These are phyloP conservation scores for Tubosaeta sp. DNA, from an alignment of 768 basidiomycete species.

Conservation along the genomic window DNA sequence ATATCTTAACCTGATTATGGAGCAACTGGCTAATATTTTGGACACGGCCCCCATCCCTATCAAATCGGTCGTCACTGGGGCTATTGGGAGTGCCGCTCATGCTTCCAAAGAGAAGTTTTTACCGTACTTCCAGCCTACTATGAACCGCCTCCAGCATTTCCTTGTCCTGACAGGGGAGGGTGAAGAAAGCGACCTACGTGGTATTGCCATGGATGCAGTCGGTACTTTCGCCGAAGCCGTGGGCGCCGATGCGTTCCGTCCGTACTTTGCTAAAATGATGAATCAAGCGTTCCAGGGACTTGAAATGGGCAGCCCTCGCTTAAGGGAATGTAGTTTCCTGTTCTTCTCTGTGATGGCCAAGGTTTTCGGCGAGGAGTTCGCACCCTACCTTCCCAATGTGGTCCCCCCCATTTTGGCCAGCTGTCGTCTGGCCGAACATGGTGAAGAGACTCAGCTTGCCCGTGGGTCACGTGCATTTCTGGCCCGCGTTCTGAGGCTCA, in stretches of 20 bases:
- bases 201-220: slow-evolving; percentile 98
- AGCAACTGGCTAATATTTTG: slow-evolving; percentile 81
- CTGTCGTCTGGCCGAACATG: slow-evolving; percentile 79
- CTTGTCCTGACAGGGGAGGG: slow-evolving; percentile 80
- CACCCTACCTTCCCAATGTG: slow-evolving; percentile 78
- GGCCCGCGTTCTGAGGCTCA: neutral
- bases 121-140: slow-evolving; percentile 91
- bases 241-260: slow-evolving; percentile 88
- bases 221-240: slow-evolving; percentile 98
- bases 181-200: slow-evolving; percentile 91
- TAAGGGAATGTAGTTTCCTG: slow-evolving; percentile 94
- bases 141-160: slow-evolving; percentile 86
- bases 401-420: slow-evolving; percentile 82
- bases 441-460: slow-evolving; percentile 46
- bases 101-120: slow-evolving; percentile 88
- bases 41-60: slow-evolving; percentile 82
- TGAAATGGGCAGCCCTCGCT: slow-evolving; percentile 77
- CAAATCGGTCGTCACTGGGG: slow-evolving; percentile 94
- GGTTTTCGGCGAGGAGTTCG: slow-evolving; percentile 93
- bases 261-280: slow-evolving; percentile 97
- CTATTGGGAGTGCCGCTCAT: slow-evolving; percentile 97
- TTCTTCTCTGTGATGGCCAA: slow-evolving; percentile 99
- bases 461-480: slow-evolving; percentile 32
- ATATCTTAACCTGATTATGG: slow-evolving; percentile 94
- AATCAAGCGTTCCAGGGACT: slow-evolving; percentile 88